Evolutionary conservation across 495 filamentous ascomycete genomes (phyloP).

Genomic region (Trichoderma virens): DNA sequence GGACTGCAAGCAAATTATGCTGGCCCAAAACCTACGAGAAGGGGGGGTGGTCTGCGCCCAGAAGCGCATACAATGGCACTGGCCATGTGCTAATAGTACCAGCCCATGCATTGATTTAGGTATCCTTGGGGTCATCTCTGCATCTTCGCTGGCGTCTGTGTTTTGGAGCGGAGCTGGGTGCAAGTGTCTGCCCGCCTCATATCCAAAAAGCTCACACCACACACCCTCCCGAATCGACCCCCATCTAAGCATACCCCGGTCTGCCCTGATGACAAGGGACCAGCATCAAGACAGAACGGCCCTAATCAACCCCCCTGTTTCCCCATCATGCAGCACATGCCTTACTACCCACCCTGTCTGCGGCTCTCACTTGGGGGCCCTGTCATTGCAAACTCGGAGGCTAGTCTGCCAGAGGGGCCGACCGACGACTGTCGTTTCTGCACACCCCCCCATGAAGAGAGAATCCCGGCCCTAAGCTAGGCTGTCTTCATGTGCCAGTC

Average conservation of each 20-base stretch:
- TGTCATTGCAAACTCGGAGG: neutral
- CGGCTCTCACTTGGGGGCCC: conserved; percentile 4
- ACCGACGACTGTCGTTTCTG: neutral
- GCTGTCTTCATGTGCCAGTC: conserved; percentile 5
- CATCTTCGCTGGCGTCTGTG: neutral
- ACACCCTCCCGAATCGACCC: neutral
- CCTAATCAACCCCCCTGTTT: conserved; percentile 6
- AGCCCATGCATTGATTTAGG: neutral
- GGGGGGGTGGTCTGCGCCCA: neutral
- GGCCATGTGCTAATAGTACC: neutral
- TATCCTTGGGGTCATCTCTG: neutral
- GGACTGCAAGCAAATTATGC: neutral
- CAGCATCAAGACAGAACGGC: conserved; percentile 7
- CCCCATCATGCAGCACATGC: conserved; percentile 8
- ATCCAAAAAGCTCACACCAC: neutral
- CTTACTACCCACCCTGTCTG: conserved; percentile 5
- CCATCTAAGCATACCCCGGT: conserved; percentile 3
- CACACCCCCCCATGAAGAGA: neutral
- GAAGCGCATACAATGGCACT: neutral
- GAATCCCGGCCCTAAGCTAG: conserved; percentile 2
- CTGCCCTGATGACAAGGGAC: neutral
- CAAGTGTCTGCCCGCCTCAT: neutral
- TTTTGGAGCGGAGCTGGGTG: neutral
- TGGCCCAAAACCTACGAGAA: neutral
- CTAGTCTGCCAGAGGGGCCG: neutral